Evolutionary conservation across 2,329 filamentous ascomycete species (phyloP).

Genomic region (Berkeleyomyces rouxiae): DNA sequence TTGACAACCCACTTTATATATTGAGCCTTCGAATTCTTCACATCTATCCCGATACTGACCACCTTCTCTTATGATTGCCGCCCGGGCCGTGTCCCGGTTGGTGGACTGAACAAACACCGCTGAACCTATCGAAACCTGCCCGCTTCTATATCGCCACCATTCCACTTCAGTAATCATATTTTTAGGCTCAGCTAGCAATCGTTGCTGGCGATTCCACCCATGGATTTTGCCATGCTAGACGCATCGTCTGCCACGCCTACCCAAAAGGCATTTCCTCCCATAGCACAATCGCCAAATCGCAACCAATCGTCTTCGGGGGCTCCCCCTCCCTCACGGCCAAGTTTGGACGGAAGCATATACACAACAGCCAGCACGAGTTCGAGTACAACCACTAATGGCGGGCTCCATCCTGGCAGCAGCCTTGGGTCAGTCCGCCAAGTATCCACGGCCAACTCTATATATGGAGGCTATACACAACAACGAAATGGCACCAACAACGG

Average conservation of each 20-base stretch:
- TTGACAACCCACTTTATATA: neutral
- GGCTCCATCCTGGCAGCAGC: slow-evolving; percentile 30
- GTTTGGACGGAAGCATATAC: slow-evolving; percentile 30
- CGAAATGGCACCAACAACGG: slow-evolving; percentile 20
- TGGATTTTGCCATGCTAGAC: slow-evolving; percentile 30
- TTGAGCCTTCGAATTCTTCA: neutral
- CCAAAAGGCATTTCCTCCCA: slow-evolving; percentile 31
- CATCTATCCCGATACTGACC: neutral
- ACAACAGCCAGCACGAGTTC: slow-evolving; percentile 30
- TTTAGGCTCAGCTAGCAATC: neutral
- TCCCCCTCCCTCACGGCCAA: slow-evolving; percentile 20
- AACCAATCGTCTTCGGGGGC: slow-evolving; percentile 23
- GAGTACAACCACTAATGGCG: slow-evolving; percentile 27
- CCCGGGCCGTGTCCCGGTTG: slow-evolving; percentile 13
- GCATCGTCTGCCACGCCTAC: slow-evolving; percentile 33
- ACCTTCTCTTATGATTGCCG: slow-evolving; percentile 14
- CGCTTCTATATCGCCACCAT: neutral
- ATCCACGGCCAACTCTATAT: slow-evolving; percentile 50
- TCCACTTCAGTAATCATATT: neutral
- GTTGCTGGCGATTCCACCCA: neutral
- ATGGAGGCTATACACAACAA: slow-evolving; percentile 21
- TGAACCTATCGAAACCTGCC: slow-evolving; percentile 2
- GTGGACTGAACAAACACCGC: slow-evolving; percentile 13
- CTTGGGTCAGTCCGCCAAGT: slow-evolving; percentile 38
- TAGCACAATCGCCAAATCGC: slow-evolving; percentile 15